phyloP scores from a whole-genome alignment of 1,139 yeast genomes.

The Nakaseomyces sp. region DNA sequence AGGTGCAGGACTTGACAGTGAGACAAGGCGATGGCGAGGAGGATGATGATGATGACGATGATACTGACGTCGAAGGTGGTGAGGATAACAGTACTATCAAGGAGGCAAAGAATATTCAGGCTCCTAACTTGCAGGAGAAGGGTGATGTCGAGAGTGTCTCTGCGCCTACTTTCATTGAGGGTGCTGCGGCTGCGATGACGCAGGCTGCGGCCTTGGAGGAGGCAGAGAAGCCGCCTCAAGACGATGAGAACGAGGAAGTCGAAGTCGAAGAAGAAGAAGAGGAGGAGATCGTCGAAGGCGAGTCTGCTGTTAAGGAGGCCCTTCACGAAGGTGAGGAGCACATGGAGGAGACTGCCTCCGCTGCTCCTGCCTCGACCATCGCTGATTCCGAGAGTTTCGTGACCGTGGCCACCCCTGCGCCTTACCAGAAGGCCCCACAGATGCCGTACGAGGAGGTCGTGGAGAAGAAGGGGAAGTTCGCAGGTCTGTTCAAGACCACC shows the following conservation, averaged over 20 bases:
- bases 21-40: slow-evolving; percentile 39
- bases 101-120: slow-evolving; percentile 34
- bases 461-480: background rate
- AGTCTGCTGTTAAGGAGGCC: slow-evolving; percentile 1
- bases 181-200: background rate
- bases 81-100: slow-evolving; percentile 31
- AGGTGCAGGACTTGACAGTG: slow-evolving; percentile 13
- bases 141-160: too few species aligned
- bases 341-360: slow-evolving; percentile 7
- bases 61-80: slow-evolving; percentile 29
- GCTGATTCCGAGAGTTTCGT: slow-evolving; percentile 6
- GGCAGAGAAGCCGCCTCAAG: background rate
- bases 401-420: slow-evolving; percentile 2
- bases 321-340: background rate
- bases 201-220: background rate
- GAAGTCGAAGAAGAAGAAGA: background rate
- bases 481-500: slow-evolving; percentile 2
- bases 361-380: slow-evolving; percentile 7
- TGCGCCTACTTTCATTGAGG: background rate
- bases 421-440: slow-evolving; percentile 2
- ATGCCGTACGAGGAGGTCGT: background rate
- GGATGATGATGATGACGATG: slow-evolving; percentile 38
- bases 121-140: background rate
- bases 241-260: too few species aligned
- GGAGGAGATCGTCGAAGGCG: slow-evolving; percentile 5